A percentile compares a stretch with the other conserved stretches of the same genome.
Evolutionary conservation across 176 grass and related monocot species (phyloP).

Genomic region (Rhynchospora breviuscula): DNA sequence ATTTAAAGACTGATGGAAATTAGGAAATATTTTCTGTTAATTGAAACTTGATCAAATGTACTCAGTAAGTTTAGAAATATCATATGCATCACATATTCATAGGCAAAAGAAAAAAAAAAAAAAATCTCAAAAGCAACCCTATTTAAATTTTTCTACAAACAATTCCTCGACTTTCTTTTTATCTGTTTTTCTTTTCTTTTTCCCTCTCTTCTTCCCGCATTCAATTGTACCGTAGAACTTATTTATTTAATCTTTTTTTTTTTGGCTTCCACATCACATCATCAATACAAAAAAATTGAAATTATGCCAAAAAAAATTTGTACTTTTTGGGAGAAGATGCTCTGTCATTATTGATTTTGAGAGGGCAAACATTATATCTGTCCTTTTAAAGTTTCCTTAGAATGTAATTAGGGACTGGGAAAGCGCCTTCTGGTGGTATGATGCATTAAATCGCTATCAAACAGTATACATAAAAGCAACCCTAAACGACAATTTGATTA

Average conservation of each 20-base stretch:
- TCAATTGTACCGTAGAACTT: not conserved
- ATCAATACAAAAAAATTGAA: not conserved
- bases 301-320: not conserved
- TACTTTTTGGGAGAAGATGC: not conserved
- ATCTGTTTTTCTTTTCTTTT: too few species aligned
- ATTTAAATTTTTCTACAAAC: not conserved
- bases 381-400: not conserved
- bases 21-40: not conserved
- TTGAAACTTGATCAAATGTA: not conserved
- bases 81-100: not conserved
- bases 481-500: not conserved
- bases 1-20: not conserved
- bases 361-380: not conserved
- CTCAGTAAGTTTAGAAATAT: too few species aligned
- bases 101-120: not conserved
- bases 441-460: conserved; percentile 17
- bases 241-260: not conserved
- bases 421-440: not conserved
- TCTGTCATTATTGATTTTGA: not conserved
- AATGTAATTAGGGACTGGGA: not conserved
- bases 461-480: conserved; percentile 9
- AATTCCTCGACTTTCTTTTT: not conserved
- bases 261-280: not conserved
- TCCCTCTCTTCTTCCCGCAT: too few species aligned
- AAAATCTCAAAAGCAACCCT: not conserved